Evolutionary conservation across 1,139 yeast genomes (phyloP).

Genomic region (Pneumocystis sp.): DNA sequence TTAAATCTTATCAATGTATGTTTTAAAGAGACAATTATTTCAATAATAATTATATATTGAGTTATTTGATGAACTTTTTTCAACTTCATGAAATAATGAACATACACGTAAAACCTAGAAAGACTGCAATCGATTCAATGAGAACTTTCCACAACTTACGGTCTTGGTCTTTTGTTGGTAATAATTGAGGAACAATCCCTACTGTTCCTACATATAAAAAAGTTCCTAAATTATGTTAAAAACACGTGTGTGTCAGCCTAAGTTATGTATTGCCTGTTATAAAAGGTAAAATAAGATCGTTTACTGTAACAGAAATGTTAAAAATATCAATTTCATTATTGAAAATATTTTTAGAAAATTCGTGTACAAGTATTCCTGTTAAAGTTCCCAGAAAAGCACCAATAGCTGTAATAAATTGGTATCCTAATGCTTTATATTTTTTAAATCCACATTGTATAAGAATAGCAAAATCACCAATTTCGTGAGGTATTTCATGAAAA

Average conservation of each 20-base stretch:
- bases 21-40: not conserved
- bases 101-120: not conserved
- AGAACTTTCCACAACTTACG: not conserved
- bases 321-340: conserved; percentile 26
- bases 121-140: not conserved
- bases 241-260: not conserved
- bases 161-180: not conserved
- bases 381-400: conserved; percentile 54
- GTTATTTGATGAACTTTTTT: not conserved
- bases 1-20: not conserved
- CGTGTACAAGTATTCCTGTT: conserved; percentile 40
- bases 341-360: conserved; percentile 18
- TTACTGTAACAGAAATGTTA: conserved; percentile 35
- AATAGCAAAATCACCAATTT: conserved; percentile 58
- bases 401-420: conserved; percentile 46
- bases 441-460: conserved; percentile 50
- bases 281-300: conserved; percentile 46
- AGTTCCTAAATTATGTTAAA: not conserved
- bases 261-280: conserved; percentile 36
- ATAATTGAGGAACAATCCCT: not conserved
- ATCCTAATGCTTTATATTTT: conserved; percentile 44
- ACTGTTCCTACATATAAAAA: not conserved
- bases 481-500: conserved; percentile 63
- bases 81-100: not conserved
- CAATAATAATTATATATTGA: not conserved